Evolutionary conservation across 805 yeast genomes (phyloP).

Genomic region (Starmerella roubikii): DNA sequence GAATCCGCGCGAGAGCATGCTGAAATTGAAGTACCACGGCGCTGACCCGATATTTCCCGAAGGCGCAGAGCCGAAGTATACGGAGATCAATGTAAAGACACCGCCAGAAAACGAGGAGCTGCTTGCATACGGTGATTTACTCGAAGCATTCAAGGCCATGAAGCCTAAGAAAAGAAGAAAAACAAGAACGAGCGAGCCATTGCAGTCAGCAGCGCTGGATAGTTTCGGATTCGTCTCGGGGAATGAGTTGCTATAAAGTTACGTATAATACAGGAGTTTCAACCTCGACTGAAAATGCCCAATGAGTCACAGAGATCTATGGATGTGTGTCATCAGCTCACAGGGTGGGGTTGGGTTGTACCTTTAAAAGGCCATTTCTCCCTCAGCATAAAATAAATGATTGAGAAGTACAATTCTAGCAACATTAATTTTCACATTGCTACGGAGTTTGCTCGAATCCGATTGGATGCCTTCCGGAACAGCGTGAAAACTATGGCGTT

Average conservation of each 20-base stretch:
- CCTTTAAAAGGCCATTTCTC: too few species aligned
- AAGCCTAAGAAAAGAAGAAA: background rate
- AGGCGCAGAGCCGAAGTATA: constrained; percentile 41
- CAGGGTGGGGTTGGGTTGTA: too few species aligned
- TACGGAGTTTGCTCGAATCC: constrained; percentile 7
- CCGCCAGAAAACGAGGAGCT: constrained; percentile 53
- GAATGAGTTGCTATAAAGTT: too few species aligned
- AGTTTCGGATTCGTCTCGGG: background rate
- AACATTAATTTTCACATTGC: background rate
- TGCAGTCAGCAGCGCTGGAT: background rate
- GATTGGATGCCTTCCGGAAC: constrained; percentile 6
- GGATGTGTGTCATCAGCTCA: too few species aligned
- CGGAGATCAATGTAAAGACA: constrained; percentile 42
- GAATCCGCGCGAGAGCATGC: constrained; percentile 10
- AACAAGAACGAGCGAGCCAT: background rate
- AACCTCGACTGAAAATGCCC: background rate
- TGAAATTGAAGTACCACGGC: constrained; percentile 31
- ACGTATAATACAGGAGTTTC: too few species aligned
- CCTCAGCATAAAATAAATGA: too few species aligned
- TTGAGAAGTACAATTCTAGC: too few species aligned
- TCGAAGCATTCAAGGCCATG: constrained; percentile 14
- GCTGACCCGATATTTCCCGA: constrained; percentile 61
- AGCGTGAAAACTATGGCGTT: background rate
- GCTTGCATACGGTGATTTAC: constrained; percentile 15
- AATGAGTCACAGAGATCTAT: background rate